Base-by-base conservation (phyloP, 495 filamentous ascomycete species). In the Neurospora terricola region DNA sequence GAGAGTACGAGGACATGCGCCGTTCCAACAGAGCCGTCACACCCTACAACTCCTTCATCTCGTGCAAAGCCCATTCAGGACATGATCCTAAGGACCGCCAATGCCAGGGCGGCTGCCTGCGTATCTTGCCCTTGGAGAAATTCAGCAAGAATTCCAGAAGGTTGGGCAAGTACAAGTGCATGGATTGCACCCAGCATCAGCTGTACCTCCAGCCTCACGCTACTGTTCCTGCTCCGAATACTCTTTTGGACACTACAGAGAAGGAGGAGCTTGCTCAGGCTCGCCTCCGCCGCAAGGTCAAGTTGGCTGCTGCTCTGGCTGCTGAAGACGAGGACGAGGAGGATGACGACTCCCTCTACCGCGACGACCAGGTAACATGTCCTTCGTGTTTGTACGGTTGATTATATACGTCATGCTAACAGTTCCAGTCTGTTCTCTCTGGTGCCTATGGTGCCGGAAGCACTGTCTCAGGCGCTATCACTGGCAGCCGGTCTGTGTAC, bases 81-180 rank as follows among this genome's bases (percentile, higher is more conserved):
- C 27, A 62, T 9, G 38, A 42, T 37, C 62, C 71, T 0, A 11
- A 43, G 4, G 81, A 85, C 38, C 23, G 80, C 2, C 68, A 77
- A 16, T 87, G 85, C 77, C 10, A 79, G 10, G 84, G 85, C 5
- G 82, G 82, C 34, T 93, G 91, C 74, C 77, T 78, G 18, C 68
- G 80, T 38, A 76, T 76, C 36, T 88, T 88, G 75, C 74, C 76
- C 0, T 70, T 88, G 1, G 82, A 87, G 0, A 78, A 81, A 0
- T 93, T 92, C 77, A 86, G 87, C 59, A 90, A 89, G 74, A 80
- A 73, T 34, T 87, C 91, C 73, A 84, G 89, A 0, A 82, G 84
- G 23, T 80, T 79, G 2, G 83, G 86, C 12, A 75, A 77, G 12
- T 62, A 3, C 23, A 62, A 62, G 27, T 62, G 54, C 11, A 62